These are phyloP conservation scores for Benincasa hispida DNA, from an alignment of 306 rosid genomes.

Conservation along the genomic window DNA sequence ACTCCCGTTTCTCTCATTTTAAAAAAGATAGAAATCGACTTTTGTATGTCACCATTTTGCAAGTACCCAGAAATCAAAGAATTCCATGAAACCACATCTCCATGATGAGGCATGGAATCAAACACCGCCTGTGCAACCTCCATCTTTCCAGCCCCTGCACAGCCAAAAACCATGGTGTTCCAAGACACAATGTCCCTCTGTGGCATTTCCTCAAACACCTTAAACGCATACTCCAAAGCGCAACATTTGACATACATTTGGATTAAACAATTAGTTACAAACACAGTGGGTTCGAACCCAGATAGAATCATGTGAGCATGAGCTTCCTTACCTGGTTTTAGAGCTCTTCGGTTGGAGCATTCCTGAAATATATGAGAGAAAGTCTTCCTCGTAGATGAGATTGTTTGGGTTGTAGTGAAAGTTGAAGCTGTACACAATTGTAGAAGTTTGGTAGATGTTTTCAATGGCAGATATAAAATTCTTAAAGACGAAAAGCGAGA, in stretches of 20 bases:
- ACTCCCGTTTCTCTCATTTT: slow-evolving; percentile 31
- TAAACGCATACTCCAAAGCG: slow-evolving; percentile 27
- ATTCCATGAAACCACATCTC: slow-evolving; percentile 80
- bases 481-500: slow-evolving; percentile 15
- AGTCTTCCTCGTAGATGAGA: slow-evolving; percentile 32
- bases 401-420: slow-evolving; percentile 15
- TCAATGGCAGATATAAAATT: slow-evolving; percentile 2
- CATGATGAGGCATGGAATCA: slow-evolving; percentile 41
- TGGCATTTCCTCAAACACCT: slow-evolving; percentile 54
- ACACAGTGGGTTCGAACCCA: slow-evolving; percentile 59
- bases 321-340: slow-evolving; percentile 54
- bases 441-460: background rate
- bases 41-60: slow-evolving; percentile 20
- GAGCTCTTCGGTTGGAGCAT: slow-evolving; percentile 40
- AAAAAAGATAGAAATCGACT: slow-evolving; percentile 28
- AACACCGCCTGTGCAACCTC: slow-evolving; percentile 35
- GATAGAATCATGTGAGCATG: slow-evolving; percentile 55
- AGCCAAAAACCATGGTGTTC: slow-evolving; percentile 75
- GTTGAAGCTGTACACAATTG: slow-evolving; percentile 17
- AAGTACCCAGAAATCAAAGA: slow-evolving; percentile 61
- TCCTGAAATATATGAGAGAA: slow-evolving; percentile 66
- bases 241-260: slow-evolving; percentile 44
- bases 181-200: slow-evolving; percentile 49
- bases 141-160: slow-evolving; percentile 37
- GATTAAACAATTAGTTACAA: slow-evolving; percentile 57